Evolutionary conservation across 1,139 yeast species (phyloP), one percentile per base, ranked within the genome.

Genomic region (Wickerhamomyces sp.): DNA sequence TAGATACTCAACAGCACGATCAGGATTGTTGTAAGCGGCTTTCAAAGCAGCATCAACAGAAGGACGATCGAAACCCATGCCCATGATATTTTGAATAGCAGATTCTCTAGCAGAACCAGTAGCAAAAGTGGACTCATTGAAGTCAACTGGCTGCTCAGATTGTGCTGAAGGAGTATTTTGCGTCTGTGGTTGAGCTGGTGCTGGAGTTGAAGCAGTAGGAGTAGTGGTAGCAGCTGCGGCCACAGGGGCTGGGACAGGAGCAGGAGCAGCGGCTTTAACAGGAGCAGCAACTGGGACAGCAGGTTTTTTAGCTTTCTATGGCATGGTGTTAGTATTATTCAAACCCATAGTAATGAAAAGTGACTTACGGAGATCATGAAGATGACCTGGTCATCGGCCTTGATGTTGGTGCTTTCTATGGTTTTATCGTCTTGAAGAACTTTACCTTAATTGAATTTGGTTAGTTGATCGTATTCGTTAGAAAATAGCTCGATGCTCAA

Each of bases 21-120:
- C 97, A 18, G 99, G 98, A 62, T 91, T 89, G 62, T 91, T 91
- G 64, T 80, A 91, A 1, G 98, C 97, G 14, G 96, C 96, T 53
- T 95, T 77, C 58, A 91, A 69, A 0, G 99, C 98, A 28, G 78
- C 74, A 61, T 87, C 94, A 20, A 87, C 96, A 57, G 86, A 86
- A 6, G 77, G 72, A 51, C 95, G 78, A 35, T 84, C 88, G 58
- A 87, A 93, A 12, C 98, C 98, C 97, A 91, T 88, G 52, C 87
- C 97, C 80, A 88, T 76, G 57, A 91, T 87, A 55, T 83, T 83
- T 45, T 70, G 73, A 41, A 91, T 75, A 35, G 71, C 66, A 27
- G 59, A 58, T 33, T 58, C 51, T 27, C 62, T 54, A 18, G 61
- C 41, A 12, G 57, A 50, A 7, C 58, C 54, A 9, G 58, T 51